Conservation (phyloP, 768 basidiomycete species). For the Rhodotorula graminis region DNA sequence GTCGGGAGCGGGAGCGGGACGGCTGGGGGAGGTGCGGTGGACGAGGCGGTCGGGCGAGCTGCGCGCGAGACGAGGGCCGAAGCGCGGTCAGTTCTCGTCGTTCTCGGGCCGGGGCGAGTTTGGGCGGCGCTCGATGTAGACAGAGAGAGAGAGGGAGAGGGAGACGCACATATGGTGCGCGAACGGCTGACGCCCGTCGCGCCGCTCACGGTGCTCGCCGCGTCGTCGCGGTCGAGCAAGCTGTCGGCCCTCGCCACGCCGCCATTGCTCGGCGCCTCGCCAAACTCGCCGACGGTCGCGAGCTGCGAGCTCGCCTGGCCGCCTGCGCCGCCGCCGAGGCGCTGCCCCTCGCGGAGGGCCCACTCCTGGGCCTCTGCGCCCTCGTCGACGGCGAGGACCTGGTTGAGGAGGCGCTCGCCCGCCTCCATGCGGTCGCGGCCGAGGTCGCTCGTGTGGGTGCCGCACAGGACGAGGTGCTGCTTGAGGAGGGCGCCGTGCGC, state of each 20-base stretch:
- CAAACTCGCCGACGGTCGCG: conserved; percentile 23
- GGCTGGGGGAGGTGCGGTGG: conserved; percentile 5
- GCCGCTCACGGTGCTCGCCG: conserved; percentile 4
- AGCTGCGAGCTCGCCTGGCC: background rate
- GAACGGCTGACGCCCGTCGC: background rate
- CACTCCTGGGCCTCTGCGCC: conserved; percentile 22
- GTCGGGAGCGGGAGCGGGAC: conserved; percentile 21
- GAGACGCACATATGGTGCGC: background rate
- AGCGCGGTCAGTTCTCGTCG: background rate
- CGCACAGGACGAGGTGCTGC: conserved; percentile 29
- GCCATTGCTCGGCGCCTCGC: background rate
- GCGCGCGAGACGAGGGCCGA: background rate
- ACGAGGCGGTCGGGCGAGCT: background rate
- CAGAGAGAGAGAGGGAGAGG: background rate
- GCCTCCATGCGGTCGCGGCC: conserved; percentile 41
- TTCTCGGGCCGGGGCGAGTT: no score
- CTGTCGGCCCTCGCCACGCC: background rate
- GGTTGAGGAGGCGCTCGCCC: conserved; percentile 35
- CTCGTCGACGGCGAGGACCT: conserved; percentile 33
- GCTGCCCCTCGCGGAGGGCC: conserved; percentile 28
- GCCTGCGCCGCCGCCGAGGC: background rate
- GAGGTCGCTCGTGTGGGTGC: conserved; percentile 36
- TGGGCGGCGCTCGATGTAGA: no score
- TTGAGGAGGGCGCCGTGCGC: conserved; percentile 29
- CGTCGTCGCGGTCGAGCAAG: conserved; percentile 1